Evolutionary conservation across 345 rosid species (phyloP), one percentile per base, ranked within the genome.

Genomic region (Aurinia saxatilis): DNA sequence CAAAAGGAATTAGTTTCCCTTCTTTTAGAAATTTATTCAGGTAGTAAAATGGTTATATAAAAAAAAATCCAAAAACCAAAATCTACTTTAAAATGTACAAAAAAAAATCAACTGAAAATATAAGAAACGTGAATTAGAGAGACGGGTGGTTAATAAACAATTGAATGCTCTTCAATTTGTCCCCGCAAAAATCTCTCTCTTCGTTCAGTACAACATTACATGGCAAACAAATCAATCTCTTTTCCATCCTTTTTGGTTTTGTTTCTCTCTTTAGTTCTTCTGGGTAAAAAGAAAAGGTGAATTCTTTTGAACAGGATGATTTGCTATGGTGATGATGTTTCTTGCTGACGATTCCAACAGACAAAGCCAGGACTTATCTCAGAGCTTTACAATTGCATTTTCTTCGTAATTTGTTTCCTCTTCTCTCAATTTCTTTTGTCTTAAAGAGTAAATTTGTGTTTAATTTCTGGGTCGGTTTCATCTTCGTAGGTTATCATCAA

Each of bases 111-210:
- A n/a, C n/a, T n/a, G 5, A 23, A 23, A 23, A 23, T 23, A 23
- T 23, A 23, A 23, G 17, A 50, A 17, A 63, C 50, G 59, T 63
- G 50, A 40, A 17, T 23, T 23, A 31, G 7, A 50, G 35, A 64
- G 41, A 64, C 18, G 35, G 38, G 61, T 65, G 69, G 69, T 44
- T 39, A 53, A 4, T 15, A 54, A 65, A 65, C 29, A 57, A 57
- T 5, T 21, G 21, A 57, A 57, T 13, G 21, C 10, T 34, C 59
- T 54, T 65, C 35, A 27, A 65, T 12, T 13, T 53, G 44, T 41
- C 27, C n/a, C 63, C 67, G 56, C 12, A 56, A 65, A 66, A 56
- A 35, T 36, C 70, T 66, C 56, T 45, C 21, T 33, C 36, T 56
- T 18, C 40, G 2, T 62, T 38, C 46, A 7, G 10, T 25, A 2